Conservation (phyloP, 352 stramenopile species). For the Globisporangium carolinianum region DNA sequence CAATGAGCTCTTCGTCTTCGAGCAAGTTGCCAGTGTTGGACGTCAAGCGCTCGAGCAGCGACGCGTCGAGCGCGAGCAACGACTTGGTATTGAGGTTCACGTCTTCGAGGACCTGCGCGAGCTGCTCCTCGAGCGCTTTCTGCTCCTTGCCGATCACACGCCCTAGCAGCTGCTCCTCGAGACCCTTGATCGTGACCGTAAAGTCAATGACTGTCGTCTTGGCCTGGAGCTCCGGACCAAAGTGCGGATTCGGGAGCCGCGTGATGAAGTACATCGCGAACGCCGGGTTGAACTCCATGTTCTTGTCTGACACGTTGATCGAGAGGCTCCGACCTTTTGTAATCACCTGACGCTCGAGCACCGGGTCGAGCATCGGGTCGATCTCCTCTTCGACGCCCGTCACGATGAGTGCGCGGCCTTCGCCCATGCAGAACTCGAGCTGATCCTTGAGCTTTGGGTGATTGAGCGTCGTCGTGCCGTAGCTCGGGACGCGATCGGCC, state of each 20-base stretch:
- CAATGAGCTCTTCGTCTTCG: constrained; percentile 98
- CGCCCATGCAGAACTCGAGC: constrained; percentile 96
- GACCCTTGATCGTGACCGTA: constrained; percentile 94
- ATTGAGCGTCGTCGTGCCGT: constrained; percentile 92
- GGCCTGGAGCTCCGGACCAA: constrained; percentile 95
- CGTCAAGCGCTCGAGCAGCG: constrained; percentile 93
- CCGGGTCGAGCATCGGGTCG: constrained; percentile 97
- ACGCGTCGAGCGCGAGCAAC: constrained; percentile 93
- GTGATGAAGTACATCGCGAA: constrained; percentile 99
- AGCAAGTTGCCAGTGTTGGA: constrained; percentile 97
- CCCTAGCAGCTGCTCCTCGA: constrained; percentile 96
- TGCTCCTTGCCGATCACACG: constrained; percentile 98
- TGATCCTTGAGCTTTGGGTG: constrained; percentile 97
- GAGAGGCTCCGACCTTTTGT: constrained; percentile 95
- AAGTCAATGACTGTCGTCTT: constrained; percentile 99
- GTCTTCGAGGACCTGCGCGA: constrained; percentile 97
- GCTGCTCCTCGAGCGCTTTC: constrained; percentile 96
- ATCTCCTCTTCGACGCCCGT: constrained; percentile 97
- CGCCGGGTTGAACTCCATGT: constrained; percentile 97
- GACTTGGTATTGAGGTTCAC: constrained; percentile 98
- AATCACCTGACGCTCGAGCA: constrained; percentile 96
- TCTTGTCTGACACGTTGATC: constrained; percentile 98
- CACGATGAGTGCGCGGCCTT: constrained; percentile 93
- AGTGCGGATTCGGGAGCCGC: constrained; percentile 96
- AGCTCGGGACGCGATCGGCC: constrained; percentile 90